Percentiles rank a stretch among this genome's conserved stretches.
Conservation (phyloP, 768 basidiomycete genomes). For the Tylopilus cervinicoccineus region DNA sequence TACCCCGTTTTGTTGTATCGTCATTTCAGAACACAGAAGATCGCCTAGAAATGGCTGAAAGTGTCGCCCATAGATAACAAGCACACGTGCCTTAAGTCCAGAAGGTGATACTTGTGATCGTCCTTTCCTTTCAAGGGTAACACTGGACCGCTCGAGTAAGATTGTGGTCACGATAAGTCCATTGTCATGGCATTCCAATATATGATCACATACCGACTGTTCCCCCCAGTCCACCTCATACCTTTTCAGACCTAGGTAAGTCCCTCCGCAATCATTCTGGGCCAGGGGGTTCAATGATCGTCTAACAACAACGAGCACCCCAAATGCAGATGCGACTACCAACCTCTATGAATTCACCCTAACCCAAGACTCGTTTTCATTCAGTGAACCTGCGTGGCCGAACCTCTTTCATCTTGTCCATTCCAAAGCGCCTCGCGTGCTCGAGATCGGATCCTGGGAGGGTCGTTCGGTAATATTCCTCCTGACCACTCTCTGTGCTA, state of each 20-base stretch:
- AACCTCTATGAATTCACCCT: constrained; percentile 40
- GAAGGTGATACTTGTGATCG: neutral
- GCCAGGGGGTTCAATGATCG: neutral
- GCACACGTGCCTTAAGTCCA: constrained; percentile 8
- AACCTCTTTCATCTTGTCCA: constrained; percentile 37
- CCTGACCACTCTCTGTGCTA: constrained; percentile 42
- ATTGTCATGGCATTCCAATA: too few relatives aligned
- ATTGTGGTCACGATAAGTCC: too few relatives aligned
- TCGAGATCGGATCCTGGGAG: constrained; percentile 63
- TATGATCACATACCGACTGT: constrained; percentile 19
- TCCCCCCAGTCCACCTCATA: neutral
- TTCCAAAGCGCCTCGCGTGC: constrained; percentile 40
- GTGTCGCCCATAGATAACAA: neutral
- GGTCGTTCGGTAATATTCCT: constrained; percentile 59
- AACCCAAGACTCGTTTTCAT: constrained; percentile 57
- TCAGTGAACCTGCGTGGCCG: constrained; percentile 41
- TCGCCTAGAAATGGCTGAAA: constrained; percentile 6
- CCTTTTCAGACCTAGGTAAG: neutral
- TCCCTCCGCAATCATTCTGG: neutral
- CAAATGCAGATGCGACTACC: constrained; percentile 1
- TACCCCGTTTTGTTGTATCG: neutral
- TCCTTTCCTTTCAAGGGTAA: constrained; percentile 1
- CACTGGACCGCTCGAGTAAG: neutral
- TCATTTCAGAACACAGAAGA: neutral
- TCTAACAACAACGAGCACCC: constrained; percentile 10